Base-by-base conservation (phyloP, 2,329 filamentous ascomycete species). In the Neopestalotiopsis sp. region DNA sequence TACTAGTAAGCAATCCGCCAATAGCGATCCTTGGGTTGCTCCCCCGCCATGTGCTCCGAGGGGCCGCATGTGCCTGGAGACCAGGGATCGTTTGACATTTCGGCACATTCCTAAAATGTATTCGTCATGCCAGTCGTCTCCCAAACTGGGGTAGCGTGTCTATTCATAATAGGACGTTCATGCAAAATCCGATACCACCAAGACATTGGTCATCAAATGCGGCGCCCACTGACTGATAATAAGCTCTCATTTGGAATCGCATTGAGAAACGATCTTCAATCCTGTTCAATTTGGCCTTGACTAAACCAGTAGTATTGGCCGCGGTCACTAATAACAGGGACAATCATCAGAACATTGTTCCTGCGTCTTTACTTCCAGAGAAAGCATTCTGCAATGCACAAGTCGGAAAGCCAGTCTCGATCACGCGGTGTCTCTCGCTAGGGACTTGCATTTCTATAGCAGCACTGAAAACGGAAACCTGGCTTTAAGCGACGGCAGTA, bases 51-150 rank as follows among this genome's bases (percentile, higher is more conserved):
- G 34, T 38, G 34, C 34, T 7, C n/a, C 59, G 32, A 28, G 30
- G 10, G n/a, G 17, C 34, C 14, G 59, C 59, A 62, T 62, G 59
- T 62, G 30, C 59, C 59, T 20, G n/a, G 34, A 6, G 34, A 32
- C 59, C 32, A 20, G 59, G 59, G 59, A 34, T 30, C 20, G 30
- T 62, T 34, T 34, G 59, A 40, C n/a, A 40, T 62, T 40, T 62
- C 59, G 59, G 59, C 59, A 62, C 32, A 62, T 62, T 20, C 34
- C 59, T 38, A 40, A 62, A 59, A 59, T 59, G 57, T 30, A 59
- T 59, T 59, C 28, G 24, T 34, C 57, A 32, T 30, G 30, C 17
- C 57, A 34, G 24, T 59, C 57, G 24, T 30, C 30, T 59, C 57
- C 45, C 45, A 52, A 52, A 52, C 45, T 17, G 45, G 45, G 45